Evolutionary conservation across 164 flowering plant species (phyloP).

Genomic region (Akebia trifoliata): DNA sequence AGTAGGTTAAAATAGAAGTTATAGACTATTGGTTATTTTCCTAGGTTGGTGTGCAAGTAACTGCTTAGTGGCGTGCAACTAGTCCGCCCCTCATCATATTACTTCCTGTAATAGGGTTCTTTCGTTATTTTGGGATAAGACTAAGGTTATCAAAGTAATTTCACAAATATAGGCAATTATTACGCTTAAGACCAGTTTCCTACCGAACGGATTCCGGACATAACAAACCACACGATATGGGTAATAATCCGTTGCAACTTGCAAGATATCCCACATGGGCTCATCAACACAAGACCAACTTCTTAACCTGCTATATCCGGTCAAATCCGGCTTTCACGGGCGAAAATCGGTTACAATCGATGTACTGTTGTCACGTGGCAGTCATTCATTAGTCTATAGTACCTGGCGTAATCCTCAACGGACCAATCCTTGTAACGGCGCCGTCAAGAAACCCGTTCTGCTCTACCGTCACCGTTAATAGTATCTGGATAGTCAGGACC

Average conservation of each 20-base stretch:
- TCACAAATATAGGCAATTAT: background rate
- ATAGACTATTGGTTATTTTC: no score
- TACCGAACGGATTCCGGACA: constrained; percentile 6
- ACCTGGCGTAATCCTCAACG: constrained; percentile 2
- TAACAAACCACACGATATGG: constrained; percentile 3
- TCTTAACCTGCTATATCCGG: background rate
- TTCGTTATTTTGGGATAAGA: background rate
- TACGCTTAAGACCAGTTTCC: constrained; percentile 12
- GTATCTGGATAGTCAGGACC: constrained; percentile 23
- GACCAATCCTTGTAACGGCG: constrained; percentile 23
- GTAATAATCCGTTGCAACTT: background rate
- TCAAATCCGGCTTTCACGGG: constrained; percentile 6
- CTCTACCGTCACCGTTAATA: constrained; percentile 27
- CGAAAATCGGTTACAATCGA: background rate
- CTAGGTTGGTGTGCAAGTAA: no score
- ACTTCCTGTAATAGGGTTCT: no score
- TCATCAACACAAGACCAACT: no score
- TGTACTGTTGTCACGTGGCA: constrained; percentile 2
- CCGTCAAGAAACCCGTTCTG: constrained; percentile 16
- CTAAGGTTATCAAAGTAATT: background rate
- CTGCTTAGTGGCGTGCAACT: no score
- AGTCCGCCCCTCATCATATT: no score
- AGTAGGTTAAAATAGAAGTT: no score
- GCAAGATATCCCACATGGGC: background rate
- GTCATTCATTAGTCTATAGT: background rate